These are phyloP conservation scores for Eutrema yunnanense DNA, from an alignment of 345 rosid genomes.

Conservation along the genomic window DNA sequence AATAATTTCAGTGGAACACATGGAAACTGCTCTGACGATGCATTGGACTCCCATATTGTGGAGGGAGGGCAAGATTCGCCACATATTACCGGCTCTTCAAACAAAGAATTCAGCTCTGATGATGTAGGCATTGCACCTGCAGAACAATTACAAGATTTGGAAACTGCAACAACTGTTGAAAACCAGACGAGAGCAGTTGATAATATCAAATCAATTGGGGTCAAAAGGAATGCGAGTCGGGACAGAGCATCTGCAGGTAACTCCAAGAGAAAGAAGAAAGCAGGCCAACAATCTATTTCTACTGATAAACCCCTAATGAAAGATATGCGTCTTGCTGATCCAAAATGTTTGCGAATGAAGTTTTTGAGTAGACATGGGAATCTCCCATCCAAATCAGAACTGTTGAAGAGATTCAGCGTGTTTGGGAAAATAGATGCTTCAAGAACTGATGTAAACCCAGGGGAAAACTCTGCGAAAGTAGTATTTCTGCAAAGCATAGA, in stretches of 20 bases:
- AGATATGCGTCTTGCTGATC: conserved; percentile 13
- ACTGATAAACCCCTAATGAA: conserved; percentile 1
- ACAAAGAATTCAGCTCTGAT: background rate
- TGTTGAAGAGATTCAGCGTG: conserved; percentile 28
- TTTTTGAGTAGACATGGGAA: conserved; percentile 9
- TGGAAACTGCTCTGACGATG: background rate
- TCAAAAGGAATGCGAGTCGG: conserved; percentile 15
- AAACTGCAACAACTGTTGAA: conserved; percentile 5
- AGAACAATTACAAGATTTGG: conserved; percentile 5
- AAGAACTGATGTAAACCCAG: conserved; percentile 18
- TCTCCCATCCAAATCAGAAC: conserved; percentile 24
- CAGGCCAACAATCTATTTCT: background rate
- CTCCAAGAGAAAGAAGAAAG: conserved; percentile 24
- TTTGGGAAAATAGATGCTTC: conserved; percentile 29
- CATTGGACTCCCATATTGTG: background rate
- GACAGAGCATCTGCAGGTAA: background rate
- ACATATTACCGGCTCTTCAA: background rate
- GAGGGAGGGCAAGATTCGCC: background rate
- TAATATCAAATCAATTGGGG: conserved; percentile 11
- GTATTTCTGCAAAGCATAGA: conserved; percentile 29
- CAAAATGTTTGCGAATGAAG: conserved; percentile 31
- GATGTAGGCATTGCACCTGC: conserved; percentile 1
- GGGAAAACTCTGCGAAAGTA: conserved; percentile 12
- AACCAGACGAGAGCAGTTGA: background rate
- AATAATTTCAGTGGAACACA: background rate